Evolutionary conservation across 352 stramenopile species (phyloP), one percentile per base, ranked within the genome.

Genomic region (Pythium aristosporum): DNA sequence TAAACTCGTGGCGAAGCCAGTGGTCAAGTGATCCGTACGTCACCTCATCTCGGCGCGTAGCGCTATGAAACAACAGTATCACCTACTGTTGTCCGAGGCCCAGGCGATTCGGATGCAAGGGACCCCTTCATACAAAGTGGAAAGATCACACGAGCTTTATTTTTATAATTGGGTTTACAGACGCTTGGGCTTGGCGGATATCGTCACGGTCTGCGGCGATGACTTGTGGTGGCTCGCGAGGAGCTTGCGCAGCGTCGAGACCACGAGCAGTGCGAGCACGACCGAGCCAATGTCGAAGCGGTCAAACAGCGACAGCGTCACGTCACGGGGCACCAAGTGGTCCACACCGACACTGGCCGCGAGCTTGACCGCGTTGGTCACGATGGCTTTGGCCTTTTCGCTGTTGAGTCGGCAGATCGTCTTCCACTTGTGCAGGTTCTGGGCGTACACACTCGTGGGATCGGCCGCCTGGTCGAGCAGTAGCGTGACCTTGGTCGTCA

Each of bases 331-430:
- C 51, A 70, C 63, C 21, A 70, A 46, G 44, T 70, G 63, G 34
- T 65, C 56, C 9, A 62, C 55, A 25, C 63, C 63, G 43, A 65
- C 57, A 36, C 52, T 70, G 30, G 63, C 63, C 15, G 63, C 63
- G 52, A 70, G 61, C 51, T 57, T 65, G 18, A 70, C 57, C 42
- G 57, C 51, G 57, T 65, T 70, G 9, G 63, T 48, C 15, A 70
- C 56, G n/a, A 65, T 65, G 30, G 52, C 41, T 34, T 62, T 61
- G 57, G 49, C 63, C 42, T 57, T 61, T 41, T 65, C 56, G 51
- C 57, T 70, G 57, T 70, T 70, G 49, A 70, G 57, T 16, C 37
- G 63, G 36, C 56, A 65, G 63, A 70, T 70, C 42, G 56, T 62
- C 51, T 70, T 70, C 63, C 63, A 69, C 56, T 64, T 63, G 1